These are phyloP conservation scores for Pharnaceum exiguum DNA, from an alignment of 148 eudicot species.

Conservation along the genomic window DNA sequence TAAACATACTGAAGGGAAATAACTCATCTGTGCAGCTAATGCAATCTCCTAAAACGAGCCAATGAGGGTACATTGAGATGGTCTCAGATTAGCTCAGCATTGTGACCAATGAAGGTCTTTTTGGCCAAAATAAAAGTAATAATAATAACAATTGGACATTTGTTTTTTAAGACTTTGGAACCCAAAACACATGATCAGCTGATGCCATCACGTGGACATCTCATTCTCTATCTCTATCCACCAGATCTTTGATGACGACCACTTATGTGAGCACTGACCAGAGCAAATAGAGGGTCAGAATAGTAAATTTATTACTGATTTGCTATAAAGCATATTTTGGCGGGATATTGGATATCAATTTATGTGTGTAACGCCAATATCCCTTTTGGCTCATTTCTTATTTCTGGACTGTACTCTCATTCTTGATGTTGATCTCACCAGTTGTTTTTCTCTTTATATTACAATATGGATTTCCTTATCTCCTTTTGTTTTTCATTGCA, in stretches of 20 bases:
- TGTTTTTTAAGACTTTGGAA: conserved; percentile 3
- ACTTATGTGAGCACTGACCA: background rate
- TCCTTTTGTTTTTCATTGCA: too few species aligned
- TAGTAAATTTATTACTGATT: too few species aligned
- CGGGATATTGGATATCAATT: background rate
- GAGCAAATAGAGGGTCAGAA: too few species aligned
- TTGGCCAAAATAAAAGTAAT: conserved; percentile 4
- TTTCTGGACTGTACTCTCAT: background rate
- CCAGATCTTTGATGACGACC: conserved; percentile 20
- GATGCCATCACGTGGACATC: conserved; percentile 25
- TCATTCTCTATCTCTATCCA: background rate
- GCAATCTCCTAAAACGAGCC: conserved; percentile 16
- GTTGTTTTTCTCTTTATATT: too few species aligned
- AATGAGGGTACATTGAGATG: conserved; percentile 6
- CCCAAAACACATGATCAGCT: conserved; percentile 27
- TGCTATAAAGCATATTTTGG: conserved; percentile 1
- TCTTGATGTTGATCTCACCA: too few species aligned
- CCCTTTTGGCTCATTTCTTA: background rate
- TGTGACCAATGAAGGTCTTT: conserved; percentile 13
- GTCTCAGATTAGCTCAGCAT: conserved; percentile 9
- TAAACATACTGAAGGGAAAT: conserved; percentile 1
- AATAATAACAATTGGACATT: conserved; percentile 4
- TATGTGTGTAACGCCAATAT: background rate
- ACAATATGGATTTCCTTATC: too few species aligned
- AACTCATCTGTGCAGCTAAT: background rate